Percentiles rank a stretch among this genome's conserved stretches.
These are phyloP conservation scores for Sordaria brevicollis DNA, from an alignment of 495 filamentous ascomycete genomes.

Conservation along the genomic window DNA sequence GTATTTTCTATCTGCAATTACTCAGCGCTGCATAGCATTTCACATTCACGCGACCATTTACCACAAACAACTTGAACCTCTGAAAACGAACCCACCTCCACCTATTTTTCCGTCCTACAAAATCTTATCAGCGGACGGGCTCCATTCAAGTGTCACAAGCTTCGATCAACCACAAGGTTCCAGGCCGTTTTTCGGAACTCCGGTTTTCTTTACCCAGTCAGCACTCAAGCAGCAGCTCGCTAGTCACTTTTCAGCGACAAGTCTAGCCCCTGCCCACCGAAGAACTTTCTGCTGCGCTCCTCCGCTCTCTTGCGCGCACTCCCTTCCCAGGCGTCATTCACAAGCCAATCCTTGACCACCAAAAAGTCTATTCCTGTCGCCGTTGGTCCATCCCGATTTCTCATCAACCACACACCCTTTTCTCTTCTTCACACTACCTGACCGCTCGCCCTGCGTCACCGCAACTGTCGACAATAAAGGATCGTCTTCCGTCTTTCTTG, in stretches of 20 bases:
- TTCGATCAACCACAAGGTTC: not conserved
- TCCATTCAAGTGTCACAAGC: not conserved
- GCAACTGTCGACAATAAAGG: not conserved
- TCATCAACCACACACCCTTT: not conserved
- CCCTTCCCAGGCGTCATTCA: not conserved
- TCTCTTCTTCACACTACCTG: too few species aligned
- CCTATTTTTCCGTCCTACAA: not conserved
- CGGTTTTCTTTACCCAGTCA: not conserved
- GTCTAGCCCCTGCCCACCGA: not conserved
- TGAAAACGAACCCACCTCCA: not conserved
- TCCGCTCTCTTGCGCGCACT: not conserved
- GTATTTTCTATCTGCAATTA: not conserved
- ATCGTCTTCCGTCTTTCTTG: not conserved
- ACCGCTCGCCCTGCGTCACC: not conserved
- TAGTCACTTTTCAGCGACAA: not conserved
- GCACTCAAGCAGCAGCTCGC: too few species aligned
- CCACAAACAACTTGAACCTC: not conserved
- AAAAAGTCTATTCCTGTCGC: not conserved
- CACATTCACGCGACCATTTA: not conserved
- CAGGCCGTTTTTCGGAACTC: not conserved
- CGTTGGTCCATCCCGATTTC: not conserved
- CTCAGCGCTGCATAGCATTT: not conserved
- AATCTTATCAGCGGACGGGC: not conserved
- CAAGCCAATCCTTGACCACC: not conserved
- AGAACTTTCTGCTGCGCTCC: not conserved